Conservation (phyloP, 2,329 filamentous ascomycete genomes). For the Fusarium sp. region DNA sequence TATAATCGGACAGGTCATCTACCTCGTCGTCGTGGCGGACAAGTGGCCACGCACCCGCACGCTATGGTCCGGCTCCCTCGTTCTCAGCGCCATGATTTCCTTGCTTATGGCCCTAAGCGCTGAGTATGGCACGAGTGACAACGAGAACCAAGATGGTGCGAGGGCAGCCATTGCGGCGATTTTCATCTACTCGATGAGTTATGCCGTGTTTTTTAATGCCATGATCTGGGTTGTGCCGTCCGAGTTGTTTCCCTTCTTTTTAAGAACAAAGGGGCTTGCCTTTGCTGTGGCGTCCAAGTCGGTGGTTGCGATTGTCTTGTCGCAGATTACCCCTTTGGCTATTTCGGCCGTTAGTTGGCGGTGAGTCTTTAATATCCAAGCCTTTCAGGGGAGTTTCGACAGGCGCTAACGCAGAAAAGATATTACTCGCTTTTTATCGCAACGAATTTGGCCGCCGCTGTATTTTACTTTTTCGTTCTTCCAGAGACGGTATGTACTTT, state of each 20-base stretch:
- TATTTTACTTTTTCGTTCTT: neutral
- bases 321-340: slow-evolving; percentile 38
- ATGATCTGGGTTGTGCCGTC: slow-evolving; percentile 45
- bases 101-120: slow-evolving; percentile 43
- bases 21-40: slow-evolving; percentile 43
- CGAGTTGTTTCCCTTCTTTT: slow-evolving; percentile 41
- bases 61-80: slow-evolving; percentile 28
- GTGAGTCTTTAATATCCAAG: neutral
- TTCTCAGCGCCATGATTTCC: slow-evolving; percentile 33
- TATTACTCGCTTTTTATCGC: neutral
- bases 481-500: neutral
- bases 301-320: slow-evolving; percentile 44
- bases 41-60: slow-evolving; percentile 40
- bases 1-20: slow-evolving; percentile 44
- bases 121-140: slow-evolving; percentile 16
- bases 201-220: slow-evolving; percentile 47
- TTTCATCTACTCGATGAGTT: slow-evolving; percentile 44
- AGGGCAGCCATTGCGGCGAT: slow-evolving; percentile 44
- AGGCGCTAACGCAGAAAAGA: neutral
- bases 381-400: neutral
- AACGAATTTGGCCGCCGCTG: neutral
- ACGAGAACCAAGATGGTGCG: slow-evolving; percentile 30
- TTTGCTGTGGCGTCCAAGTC: slow-evolving; percentile 41
- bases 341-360: neutral
- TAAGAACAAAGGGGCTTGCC: slow-evolving; percentile 30